A percentile compares a stretch with the other conserved stretches of the same genome.
Evolutionary conservation across 108 stramenopile species (phyloP).

Genomic region (Cylindrotheca fusiformis): DNA sequence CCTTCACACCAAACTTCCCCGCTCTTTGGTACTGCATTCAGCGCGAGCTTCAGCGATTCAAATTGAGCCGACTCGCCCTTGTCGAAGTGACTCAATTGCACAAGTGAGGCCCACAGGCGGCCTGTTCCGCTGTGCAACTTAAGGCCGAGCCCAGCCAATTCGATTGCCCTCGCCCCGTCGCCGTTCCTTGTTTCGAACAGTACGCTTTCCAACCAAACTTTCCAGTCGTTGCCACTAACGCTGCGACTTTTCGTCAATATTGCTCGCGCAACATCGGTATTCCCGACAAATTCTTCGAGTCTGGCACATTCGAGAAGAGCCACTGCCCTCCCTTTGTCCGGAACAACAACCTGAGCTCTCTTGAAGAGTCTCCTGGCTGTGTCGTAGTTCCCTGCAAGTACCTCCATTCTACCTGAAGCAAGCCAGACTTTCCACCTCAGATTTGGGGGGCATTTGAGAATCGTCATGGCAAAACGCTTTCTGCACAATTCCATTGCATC

Average conservation of each 20-base stretch:
- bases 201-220: constrained; percentile 93
- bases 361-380: constrained; percentile 79
- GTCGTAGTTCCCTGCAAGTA: constrained; percentile 75
- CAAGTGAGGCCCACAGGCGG: constrained; percentile 94
- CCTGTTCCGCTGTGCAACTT: constrained; percentile 89
- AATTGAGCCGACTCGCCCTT: constrained; percentile 80
- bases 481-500: constrained; percentile 34
- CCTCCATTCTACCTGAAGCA: constrained; percentile 93
- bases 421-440: constrained; percentile 96
- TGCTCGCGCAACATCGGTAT: constrained; percentile 75
- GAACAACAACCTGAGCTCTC: constrained; percentile 86
- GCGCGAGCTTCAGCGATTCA: constrained; percentile 67
- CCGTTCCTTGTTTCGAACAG: constrained; percentile 85
- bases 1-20: constrained; percentile 99
- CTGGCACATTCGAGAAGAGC: constrained; percentile 91
- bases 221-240: constrained; percentile 90
- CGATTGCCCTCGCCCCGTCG: constrained; percentile 49
- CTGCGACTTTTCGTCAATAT: constrained; percentile 82
- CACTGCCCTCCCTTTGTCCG: constrained; percentile 84
- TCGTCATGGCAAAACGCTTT: constrained; percentile 78
- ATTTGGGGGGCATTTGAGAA: constrained; percentile 86
- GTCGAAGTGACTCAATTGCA: constrained; percentile 83
- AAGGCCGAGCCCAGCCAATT: constrained; percentile 77
- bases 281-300: constrained; percentile 90
- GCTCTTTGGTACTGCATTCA: constrained; percentile 94